phyloP scores from a whole-genome alignment of 2,329 filamentous ascomycete species.

The Ilyonectria robusta region DNA sequence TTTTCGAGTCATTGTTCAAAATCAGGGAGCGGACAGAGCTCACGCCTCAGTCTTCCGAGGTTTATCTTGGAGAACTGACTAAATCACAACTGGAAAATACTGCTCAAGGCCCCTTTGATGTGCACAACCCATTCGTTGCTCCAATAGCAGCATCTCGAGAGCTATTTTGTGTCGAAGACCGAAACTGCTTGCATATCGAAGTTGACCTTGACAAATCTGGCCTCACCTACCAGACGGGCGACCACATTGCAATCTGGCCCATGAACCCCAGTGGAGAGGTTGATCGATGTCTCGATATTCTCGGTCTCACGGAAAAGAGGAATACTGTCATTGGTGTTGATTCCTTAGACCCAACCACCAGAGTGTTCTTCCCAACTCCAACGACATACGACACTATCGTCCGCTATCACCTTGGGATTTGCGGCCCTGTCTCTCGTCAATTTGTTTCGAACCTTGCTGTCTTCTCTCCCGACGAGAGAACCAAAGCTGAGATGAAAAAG shows the following conservation, averaged over 20 bases:
- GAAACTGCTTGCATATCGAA: conserved; percentile 1
- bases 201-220: background rate
- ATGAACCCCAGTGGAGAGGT: background rate
- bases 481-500: background rate
- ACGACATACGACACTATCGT: conserved; percentile 15
- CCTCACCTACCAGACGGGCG: background rate
- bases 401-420: conserved; percentile 23
- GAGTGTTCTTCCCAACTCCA: conserved; percentile 15
- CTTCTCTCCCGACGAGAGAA: background rate
- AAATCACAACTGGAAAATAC: conserved; percentile 88
- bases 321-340: background rate
- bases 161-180: background rate
- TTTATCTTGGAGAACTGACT: conserved; percentile 96
- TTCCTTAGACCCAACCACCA: background rate
- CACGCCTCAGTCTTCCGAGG: conserved; percentile 80
- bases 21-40: conserved; percentile 83
- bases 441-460: background rate
- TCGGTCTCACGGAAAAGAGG: background rate
- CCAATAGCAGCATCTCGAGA: conserved; percentile 84
- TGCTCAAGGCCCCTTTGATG: conserved; percentile 91
- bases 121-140: conserved; percentile 97
- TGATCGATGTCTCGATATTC: background rate
- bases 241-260: conserved; percentile 9
- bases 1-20: conserved; percentile 93
- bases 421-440: conserved; percentile 23